phyloP scores from a whole-genome alignment of 2,329 filamentous ascomycete species.

The Chaetomiaceae sp. region DNA sequence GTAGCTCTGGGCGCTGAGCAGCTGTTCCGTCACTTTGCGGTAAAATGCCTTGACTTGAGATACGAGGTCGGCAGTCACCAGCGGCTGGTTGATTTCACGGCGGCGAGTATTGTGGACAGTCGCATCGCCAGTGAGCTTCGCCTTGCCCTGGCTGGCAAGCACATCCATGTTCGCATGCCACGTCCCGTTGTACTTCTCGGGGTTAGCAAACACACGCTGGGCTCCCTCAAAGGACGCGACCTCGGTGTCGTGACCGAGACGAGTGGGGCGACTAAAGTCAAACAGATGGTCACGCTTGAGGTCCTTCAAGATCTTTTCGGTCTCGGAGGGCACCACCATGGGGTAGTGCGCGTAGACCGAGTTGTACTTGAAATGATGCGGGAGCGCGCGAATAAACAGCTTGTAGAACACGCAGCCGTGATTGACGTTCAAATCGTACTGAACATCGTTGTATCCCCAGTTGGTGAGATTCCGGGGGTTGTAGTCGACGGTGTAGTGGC shows the following conservation, averaged over 20 bases:
- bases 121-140: conserved; percentile 53
- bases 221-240: conserved; percentile 59
- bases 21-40: conserved; percentile 53
- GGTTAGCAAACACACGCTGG: conserved; percentile 57
- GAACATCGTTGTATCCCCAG: conserved; percentile 74
- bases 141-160: conserved; percentile 54
- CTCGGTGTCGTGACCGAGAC: conserved; percentile 47
- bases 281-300: conserved; percentile 66
- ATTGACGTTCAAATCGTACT: conserved; percentile 69
- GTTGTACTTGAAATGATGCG: conserved; percentile 70
- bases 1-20: conserved; percentile 63
- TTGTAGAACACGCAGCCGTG: conserved; percentile 85
- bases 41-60: conserved; percentile 64
- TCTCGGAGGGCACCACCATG: conserved; percentile 67
- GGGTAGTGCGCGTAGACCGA: conserved; percentile 79
- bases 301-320: conserved; percentile 63
- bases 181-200: conserved; percentile 57
- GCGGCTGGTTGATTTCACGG: conserved; percentile 50
- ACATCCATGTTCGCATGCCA: conserved; percentile 62
- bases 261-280: conserved; percentile 60
- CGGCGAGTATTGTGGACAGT: conserved; percentile 47
- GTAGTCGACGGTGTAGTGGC: conserved; percentile 77
- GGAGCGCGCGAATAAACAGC: conserved; percentile 74
- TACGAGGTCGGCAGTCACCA: conserved; percentile 61
- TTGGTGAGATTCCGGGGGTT: conserved; percentile 71